Percentiles rank a stretch among this genome's conserved stretches.
Conservation (phyloP, 129 eudicot species). For the carrot (Daucus carota) region DNA sequence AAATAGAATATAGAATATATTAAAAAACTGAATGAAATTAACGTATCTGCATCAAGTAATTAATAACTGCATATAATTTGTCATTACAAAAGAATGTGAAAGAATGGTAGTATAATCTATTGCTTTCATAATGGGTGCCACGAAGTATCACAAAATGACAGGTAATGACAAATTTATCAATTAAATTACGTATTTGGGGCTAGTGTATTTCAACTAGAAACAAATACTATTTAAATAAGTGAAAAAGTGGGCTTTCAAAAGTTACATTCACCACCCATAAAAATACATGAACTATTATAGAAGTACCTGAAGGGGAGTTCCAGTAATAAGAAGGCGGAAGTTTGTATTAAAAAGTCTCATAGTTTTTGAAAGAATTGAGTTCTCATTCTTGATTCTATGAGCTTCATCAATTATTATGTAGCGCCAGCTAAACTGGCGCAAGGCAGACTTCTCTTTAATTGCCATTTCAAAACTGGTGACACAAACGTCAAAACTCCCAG, state of each 20-base stretch:
- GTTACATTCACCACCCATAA: not conserved
- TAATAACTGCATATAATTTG: not conserved
- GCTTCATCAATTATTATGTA: conserved; percentile 98
- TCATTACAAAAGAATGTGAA: not conserved
- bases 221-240: not conserved
- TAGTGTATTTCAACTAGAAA: not conserved
- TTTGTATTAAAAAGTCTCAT: conserved; percentile 94
- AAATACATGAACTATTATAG: not conserved
- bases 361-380: conserved; percentile 91
- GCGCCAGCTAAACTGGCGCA: conserved; percentile 99
- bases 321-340: conserved; percentile 88
- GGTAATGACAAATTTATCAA: not conserved
- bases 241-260: not conserved
- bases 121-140: not conserved
- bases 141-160: not conserved
- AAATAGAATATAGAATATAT: not conserved
- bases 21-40: not conserved
- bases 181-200: not conserved
- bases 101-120: not conserved
- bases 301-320: conserved; percentile 94
- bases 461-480: conserved; percentile 99
- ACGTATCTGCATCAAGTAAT: not conserved
- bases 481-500: conserved; percentile 98
- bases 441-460: conserved; percentile 76
- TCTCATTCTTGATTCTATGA: conserved; percentile 93